phyloP scores from a whole-genome alignment of 1,284 basidiomycete genomes.

The Ustilago nuda region DNA sequence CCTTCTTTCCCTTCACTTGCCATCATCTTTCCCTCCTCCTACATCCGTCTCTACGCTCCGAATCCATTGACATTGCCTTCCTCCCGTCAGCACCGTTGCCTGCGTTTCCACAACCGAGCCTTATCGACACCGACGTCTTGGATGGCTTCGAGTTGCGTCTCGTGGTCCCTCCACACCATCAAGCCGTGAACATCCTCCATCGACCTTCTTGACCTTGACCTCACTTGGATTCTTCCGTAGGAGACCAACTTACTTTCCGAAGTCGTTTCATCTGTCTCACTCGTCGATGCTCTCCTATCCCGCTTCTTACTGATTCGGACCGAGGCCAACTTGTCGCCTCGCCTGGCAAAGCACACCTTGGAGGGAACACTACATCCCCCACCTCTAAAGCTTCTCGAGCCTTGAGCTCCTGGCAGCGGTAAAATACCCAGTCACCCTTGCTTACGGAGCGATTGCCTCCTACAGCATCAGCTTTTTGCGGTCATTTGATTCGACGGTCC shows the following conservation, averaged over 20 bases:
- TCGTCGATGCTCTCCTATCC: too few relatives aligned
- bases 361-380: background rate
- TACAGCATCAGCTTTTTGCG: background rate
- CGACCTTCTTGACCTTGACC: slow-evolving; percentile 1
- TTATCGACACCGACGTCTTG: background rate
- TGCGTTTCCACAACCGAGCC: background rate
- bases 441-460: background rate
- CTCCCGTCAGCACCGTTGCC: background rate
- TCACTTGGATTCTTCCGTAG: background rate
- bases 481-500: background rate
- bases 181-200: background rate
- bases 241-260: background rate
- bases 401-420: background rate
- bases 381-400: background rate
- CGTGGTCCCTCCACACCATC: background rate
- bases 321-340: too few relatives aligned
- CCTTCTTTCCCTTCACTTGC: background rate
- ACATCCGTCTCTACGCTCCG: background rate
- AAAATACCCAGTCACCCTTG: background rate
- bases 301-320: too few relatives aligned
- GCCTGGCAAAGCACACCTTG: too few relatives aligned
- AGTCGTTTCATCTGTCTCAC: background rate
- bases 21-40: background rate
- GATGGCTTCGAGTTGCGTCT: background rate
- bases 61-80: background rate